Evolutionary conservation across 177 flowering plant genomes (phyloP).

Genomic region (Vitis hybrid): DNA sequence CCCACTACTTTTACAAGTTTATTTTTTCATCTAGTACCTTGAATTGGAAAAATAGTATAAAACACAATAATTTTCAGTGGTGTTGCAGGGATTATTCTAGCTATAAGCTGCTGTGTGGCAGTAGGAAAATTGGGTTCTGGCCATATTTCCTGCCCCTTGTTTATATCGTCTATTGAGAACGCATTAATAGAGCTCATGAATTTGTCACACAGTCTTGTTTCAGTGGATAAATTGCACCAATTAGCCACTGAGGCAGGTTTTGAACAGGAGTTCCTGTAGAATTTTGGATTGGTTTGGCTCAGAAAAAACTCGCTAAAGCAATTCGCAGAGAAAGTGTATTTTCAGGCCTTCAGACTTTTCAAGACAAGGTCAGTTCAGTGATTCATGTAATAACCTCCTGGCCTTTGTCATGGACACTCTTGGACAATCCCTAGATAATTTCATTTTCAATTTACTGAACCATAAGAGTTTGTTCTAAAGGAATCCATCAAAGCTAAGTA

Average conservation of each 20-base stretch:
- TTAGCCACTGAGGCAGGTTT: conserved; percentile 58
- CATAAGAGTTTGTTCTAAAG: too few relatives aligned
- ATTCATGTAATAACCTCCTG: not conserved
- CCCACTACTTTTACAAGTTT: not conserved
- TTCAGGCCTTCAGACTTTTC: conserved; percentile 18
- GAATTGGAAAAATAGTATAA: conserved; percentile 9
- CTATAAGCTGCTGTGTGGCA: conserved; percentile 57
- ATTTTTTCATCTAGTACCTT: not conserved
- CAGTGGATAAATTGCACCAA: conserved; percentile 47
- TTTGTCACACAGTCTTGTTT: conserved; percentile 30
- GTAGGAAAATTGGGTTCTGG: conserved; percentile 43
- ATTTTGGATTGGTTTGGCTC: conserved; percentile 65
- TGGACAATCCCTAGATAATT: too few relatives aligned
- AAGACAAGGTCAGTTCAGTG: conserved; percentile 37
- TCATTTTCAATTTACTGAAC: too few relatives aligned
- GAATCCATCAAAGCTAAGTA: too few relatives aligned
- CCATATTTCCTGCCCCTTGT: conserved; percentile 33
- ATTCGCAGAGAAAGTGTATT: conserved; percentile 43
- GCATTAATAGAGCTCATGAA: conserved; percentile 46
- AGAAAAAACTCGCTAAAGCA: conserved; percentile 47
- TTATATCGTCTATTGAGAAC: conserved; percentile 32
- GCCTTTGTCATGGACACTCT: not conserved
- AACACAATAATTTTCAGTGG: conserved; percentile 47
- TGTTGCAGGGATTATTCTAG: conserved; percentile 59
- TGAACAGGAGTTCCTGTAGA: conserved; percentile 54